Conservation (phyloP, 305 asterid species). For the Fraxinus latifolia region DNA sequence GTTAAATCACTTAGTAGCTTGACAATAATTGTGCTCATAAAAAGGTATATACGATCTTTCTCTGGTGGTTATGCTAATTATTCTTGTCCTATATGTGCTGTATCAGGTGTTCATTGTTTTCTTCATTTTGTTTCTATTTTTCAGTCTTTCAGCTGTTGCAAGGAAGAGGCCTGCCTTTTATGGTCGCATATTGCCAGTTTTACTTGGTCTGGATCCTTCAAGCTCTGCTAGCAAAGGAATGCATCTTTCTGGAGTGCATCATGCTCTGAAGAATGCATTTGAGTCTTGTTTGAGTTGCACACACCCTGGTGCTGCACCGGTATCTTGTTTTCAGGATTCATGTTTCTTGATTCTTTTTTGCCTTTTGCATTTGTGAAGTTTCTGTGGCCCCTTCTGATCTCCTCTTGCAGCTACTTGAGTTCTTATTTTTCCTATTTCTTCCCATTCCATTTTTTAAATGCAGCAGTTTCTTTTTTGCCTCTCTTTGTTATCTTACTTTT, state of each 20-base stretch:
- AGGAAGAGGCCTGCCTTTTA: slow-evolving; percentile 92
- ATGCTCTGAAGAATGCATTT: slow-evolving; percentile 82
- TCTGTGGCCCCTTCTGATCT: slow-evolving; percentile 1
- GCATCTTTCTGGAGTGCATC: slow-evolving; percentile 66
- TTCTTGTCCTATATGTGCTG: slow-evolving; percentile 3
- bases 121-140: slow-evolving; percentile 22
- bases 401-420: slow-evolving; percentile 16
- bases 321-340: slow-evolving; percentile 31
- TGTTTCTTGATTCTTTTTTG: slow-evolving; percentile 13
- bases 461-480: not conserved
- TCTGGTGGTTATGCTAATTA: not conserved
- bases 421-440: not conserved
- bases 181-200: slow-evolving; percentile 93
- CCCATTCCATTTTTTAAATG: not conserved
- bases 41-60: slow-evolving; percentile 43
- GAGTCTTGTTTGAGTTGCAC: slow-evolving; percentile 84
- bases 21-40: slow-evolving; percentile 75
- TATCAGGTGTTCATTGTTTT: slow-evolving; percentile 26
- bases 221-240: slow-evolving; percentile 55
- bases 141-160: slow-evolving; percentile 87
- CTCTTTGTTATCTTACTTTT: slow-evolving; percentile 5
- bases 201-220: slow-evolving; percentile 78
- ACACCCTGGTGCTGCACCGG: slow-evolving; percentile 97
- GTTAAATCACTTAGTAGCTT: slow-evolving; percentile 71
- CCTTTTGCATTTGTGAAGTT: slow-evolving; percentile 3